phyloP scores from a whole-genome alignment of 306 rosid genomes.

The Dalbergia oliveri region DNA sequence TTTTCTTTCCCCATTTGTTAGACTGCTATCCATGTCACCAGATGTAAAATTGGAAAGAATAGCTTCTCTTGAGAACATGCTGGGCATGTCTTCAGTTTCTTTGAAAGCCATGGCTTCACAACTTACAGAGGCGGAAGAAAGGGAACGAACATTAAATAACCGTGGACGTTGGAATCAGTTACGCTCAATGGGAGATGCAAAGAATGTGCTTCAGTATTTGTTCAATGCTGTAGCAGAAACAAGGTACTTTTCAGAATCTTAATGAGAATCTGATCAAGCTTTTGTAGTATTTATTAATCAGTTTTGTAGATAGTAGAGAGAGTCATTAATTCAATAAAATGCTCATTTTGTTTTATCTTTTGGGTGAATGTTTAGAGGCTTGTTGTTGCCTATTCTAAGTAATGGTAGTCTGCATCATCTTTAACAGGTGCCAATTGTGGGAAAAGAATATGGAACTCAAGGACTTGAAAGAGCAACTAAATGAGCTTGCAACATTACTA shows the following conservation, averaged over 20 bases:
- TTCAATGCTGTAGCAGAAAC: constrained; percentile 70
- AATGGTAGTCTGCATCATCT: constrained; percentile 41
- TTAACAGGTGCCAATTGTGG: constrained; percentile 76
- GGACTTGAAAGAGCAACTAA: constrained; percentile 79
- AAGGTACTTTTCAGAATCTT: constrained; percentile 60
- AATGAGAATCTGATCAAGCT: constrained; percentile 37
- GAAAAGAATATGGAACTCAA: constrained; percentile 74
- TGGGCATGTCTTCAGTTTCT: constrained; percentile 70
- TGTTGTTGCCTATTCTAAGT: constrained; percentile 40
- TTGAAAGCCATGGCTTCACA: constrained; percentile 79
- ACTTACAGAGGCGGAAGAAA: constrained; percentile 77
- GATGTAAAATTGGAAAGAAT: constrained; percentile 72
- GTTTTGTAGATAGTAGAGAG: constrained; percentile 16
- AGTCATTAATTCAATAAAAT: constrained; percentile 10
- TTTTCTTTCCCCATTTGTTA: constrained; percentile 42
- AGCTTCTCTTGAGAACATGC: constrained; percentile 82
- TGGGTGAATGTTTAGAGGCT: background rate
- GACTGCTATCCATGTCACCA: constrained; percentile 74
- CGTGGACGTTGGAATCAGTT: constrained; percentile 85
- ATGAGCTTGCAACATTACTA: constrained; percentile 64
- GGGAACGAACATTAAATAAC: constrained; percentile 64
- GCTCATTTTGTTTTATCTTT: background rate
- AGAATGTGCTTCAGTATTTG: constrained; percentile 72
- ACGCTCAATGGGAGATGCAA: constrained; percentile 86
- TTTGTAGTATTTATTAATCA: constrained; percentile 24